These are phyloP conservation scores for Niebla homalea DNA, from an alignment of 495 filamentous ascomycete species.

Conservation along the genomic window DNA sequence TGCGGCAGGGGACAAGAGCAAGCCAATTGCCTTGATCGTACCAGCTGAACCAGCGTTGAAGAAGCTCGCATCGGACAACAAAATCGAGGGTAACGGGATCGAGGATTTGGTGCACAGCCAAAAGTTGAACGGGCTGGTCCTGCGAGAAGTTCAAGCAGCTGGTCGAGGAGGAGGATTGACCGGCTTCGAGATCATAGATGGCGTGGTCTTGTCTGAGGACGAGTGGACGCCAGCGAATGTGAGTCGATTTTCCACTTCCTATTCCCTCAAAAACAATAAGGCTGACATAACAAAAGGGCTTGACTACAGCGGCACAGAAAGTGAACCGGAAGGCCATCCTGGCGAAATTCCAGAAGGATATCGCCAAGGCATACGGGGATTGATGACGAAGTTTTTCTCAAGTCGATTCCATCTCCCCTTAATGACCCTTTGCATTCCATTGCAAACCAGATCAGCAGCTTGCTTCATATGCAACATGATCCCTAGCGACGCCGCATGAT, in stretches of 20 bases:
- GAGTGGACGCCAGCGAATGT: conserved; percentile 97
- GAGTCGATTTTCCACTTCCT: conserved; percentile 27
- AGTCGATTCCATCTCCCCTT: neutral
- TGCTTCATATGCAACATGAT: too few species aligned
- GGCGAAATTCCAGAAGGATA: conserved; percentile 29
- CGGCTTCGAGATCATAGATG: conserved; percentile 84
- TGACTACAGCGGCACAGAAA: conserved; percentile 43
- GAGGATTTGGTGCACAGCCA: conserved; percentile 75
- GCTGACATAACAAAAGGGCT: conserved; percentile 25
- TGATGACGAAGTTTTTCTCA: neutral
- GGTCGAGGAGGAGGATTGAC: conserved; percentile 65
- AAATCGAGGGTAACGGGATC: conserved; percentile 53
- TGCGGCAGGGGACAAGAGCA: conserved; percentile 64
- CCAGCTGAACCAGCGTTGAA: conserved; percentile 75
- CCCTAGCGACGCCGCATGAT: neutral
- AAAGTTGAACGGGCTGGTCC: conserved; percentile 64
- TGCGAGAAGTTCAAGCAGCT: conserved; percentile 65
- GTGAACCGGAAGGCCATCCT: conserved; percentile 43
- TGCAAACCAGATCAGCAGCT: too few species aligned
- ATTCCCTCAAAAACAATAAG: neutral
- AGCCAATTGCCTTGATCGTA: conserved; percentile 89
- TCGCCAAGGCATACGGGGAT: conserved; percentile 32
- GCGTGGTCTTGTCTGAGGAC: conserved; percentile 84
- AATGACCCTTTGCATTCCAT: neutral
- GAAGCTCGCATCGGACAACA: conserved; percentile 63